These are phyloP conservation scores for Aspergillus sclerotiicarbonarius DNA, from an alignment of 495 filamentous ascomycete species.

Conservation along the genomic window DNA sequence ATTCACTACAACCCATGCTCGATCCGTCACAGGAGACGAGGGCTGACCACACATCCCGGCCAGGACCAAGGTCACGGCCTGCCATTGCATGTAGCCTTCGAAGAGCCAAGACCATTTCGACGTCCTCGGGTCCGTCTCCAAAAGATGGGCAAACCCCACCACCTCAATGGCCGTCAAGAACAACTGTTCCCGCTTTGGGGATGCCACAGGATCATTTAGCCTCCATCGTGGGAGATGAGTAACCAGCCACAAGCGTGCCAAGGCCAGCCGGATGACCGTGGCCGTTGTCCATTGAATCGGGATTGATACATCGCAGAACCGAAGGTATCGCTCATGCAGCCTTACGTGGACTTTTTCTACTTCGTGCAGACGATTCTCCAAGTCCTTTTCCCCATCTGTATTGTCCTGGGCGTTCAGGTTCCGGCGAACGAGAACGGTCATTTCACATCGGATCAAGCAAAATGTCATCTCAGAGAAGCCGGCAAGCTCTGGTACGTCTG, in stretches of 20 bases:
- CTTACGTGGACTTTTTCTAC: slow-evolving; percentile 10
- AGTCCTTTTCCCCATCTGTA: neutral
- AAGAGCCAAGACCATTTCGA: slow-evolving; percentile 76
- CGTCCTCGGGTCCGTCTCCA: slow-evolving; percentile 57
- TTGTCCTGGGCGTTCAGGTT: slow-evolving; percentile 6
- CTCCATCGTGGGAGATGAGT: slow-evolving; percentile 37
- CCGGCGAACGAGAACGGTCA: slow-evolving; percentile 31
- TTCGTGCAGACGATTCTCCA: slow-evolving; percentile 2
- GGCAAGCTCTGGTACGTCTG: slow-evolving; percentile 40
- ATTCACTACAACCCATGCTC: slow-evolving; percentile 65
- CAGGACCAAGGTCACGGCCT: slow-evolving; percentile 65
- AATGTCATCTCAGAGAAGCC: slow-evolving; percentile 74
- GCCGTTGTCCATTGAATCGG: slow-evolving; percentile 66
- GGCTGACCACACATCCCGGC: slow-evolving; percentile 65
- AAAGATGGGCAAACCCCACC: slow-evolving; percentile 61
- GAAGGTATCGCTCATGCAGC: slow-evolving; percentile 56
- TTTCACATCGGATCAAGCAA: slow-evolving; percentile 59
- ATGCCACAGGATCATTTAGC: slow-evolving; percentile 37
- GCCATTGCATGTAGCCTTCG: slow-evolving; percentile 73
- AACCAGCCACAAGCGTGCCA: slow-evolving; percentile 61
- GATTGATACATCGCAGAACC: slow-evolving; percentile 50
- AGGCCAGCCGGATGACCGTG: slow-evolving; percentile 60
- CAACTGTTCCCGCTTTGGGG: slow-evolving; percentile 46
- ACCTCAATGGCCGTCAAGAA: slow-evolving; percentile 70
- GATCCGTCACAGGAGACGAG: slow-evolving; percentile 56